phyloP scores from a whole-genome alignment of 1,284 basidiomycete genomes.

The Puccinia triticina region DNA sequence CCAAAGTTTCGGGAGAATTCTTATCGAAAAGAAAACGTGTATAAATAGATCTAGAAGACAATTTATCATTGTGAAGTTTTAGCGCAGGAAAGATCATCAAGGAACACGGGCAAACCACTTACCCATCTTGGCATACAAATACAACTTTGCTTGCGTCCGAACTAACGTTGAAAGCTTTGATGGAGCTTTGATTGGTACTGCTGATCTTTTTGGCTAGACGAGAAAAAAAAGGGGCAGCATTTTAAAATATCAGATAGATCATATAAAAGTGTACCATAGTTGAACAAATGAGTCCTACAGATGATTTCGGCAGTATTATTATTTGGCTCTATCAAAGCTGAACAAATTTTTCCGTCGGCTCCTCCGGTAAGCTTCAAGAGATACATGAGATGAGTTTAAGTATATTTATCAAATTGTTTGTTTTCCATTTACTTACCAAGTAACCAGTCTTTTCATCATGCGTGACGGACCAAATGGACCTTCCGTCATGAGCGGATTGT shows the following conservation, averaged over 20 bases:
- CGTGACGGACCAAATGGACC: slow-evolving; percentile 13
- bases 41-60: slow-evolving; percentile 16
- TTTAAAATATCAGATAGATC: background rate
- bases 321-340: background rate
- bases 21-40: background rate
- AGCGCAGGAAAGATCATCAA: background rate
- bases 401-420: background rate
- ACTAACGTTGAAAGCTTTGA: slow-evolving; percentile 33
- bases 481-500: slow-evolving; percentile 6
- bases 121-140: slow-evolving; percentile 23
- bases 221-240: background rate
- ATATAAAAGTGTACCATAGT: background rate
- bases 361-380: slow-evolving; percentile 11
- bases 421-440: background rate
- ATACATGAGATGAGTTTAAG: background rate
- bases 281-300: background rate
- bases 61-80: background rate
- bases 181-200: background rate
- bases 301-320: slow-evolving; percentile 1
- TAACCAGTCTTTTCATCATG: slow-evolving; percentile 12
- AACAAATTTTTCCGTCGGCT: slow-evolving; percentile 20
- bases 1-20: background rate
- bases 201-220: slow-evolving; percentile 9
- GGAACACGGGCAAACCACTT: background rate
- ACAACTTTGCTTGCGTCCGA: background rate